Conservation (phyloP, 108 stramenopile species). For the Discostella pseudostelligera region DNA sequence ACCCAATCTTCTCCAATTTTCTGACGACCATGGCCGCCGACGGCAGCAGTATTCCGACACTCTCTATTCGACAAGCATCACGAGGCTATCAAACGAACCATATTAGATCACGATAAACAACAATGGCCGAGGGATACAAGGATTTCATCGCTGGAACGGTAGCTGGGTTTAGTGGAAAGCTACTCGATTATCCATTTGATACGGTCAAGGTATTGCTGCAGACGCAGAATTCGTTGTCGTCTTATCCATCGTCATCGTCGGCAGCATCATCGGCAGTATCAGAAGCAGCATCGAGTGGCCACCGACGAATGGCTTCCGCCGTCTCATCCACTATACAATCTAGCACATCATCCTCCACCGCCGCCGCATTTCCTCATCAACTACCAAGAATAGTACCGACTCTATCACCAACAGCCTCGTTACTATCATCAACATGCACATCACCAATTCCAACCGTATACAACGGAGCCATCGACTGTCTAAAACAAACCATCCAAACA, state of each 20-base stretch:
- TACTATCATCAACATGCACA: not conserved
- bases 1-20: too few species aligned
- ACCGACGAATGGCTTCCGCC: not conserved
- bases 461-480: slow-evolving; percentile 49
- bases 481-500: slow-evolving; percentile 38
- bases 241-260: slow-evolving; percentile 3
- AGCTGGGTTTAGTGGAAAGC: slow-evolving; percentile 51
- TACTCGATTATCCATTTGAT: slow-evolving; percentile 57
- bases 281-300: not conserved
- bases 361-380: not conserved
- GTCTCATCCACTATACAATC: not conserved
- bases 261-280: not conserved
- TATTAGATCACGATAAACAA: too few species aligned
- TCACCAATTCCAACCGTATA: slow-evolving; percentile 19
- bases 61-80: too few species aligned
- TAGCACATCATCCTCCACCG: not conserved
- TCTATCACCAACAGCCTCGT: not conserved
- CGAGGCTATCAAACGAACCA: too few species aligned
- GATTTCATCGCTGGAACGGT: slow-evolving; percentile 57
- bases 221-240: slow-evolving; percentile 31
- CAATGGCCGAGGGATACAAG: slow-evolving; percentile 45
- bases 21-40: too few species aligned
- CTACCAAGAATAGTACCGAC: not conserved
- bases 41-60: too few species aligned
- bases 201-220: slow-evolving; percentile 56